A percentile compares a stretch with the other conserved stretches of the same genome.
These are phyloP conservation scores for Zymoseptoria passerinii DNA, from an alignment of 2,329 filamentous ascomycete genomes.

Conservation along the genomic window DNA sequence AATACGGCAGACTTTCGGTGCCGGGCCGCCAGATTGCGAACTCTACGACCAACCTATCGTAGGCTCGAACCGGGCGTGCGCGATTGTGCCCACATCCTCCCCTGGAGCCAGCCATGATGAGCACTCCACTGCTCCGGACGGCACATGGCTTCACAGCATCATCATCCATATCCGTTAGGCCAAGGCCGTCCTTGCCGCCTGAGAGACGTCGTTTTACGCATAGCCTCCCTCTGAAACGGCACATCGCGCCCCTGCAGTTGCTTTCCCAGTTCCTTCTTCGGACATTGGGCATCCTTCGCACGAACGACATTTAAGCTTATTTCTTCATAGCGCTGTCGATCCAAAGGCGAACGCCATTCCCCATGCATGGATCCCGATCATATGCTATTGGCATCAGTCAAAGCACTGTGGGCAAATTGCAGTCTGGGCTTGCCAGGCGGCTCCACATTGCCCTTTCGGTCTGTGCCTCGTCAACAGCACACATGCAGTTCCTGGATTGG, in stretches of 20 bases:
- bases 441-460: background rate
- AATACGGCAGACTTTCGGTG: background rate
- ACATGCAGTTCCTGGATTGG: background rate
- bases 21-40: background rate
- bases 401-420: background rate
- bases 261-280: background rate
- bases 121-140: background rate
- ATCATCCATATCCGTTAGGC: background rate
- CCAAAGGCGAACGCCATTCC: background rate
- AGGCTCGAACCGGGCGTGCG: background rate
- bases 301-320: background rate
- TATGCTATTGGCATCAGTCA: background rate
- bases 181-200: too few relatives aligned
- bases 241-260: background rate
- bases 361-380: background rate
- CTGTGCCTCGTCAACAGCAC: background rate
- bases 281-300: background rate
- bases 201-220: background rate
- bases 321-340: background rate
- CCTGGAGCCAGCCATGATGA: background rate
- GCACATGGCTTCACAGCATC: background rate
- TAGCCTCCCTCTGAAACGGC: background rate
- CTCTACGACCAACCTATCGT: background rate
- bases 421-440: background rate
- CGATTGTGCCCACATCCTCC: background rate